Base-by-base conservation (phyloP, 176 grass and related monocot species). In the Carex kokanica region DNA sequence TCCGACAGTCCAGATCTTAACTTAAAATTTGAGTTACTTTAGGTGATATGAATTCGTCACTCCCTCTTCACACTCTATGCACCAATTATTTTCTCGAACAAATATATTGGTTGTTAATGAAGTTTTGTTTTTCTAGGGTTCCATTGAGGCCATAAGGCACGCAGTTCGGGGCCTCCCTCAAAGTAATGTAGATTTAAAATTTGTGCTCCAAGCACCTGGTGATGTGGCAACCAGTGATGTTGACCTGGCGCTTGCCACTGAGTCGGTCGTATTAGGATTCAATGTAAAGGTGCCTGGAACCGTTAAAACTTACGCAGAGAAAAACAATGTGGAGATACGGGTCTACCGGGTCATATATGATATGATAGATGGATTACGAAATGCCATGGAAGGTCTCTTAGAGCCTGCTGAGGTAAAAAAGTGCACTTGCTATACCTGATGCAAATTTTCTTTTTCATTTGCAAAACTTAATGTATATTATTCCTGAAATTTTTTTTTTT, bases 321-420 rank as follows among this genome's bases (percentile, higher is more conserved):
- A 94, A 81, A 94, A 90, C 87, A 80, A 90, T 90, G 92, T 98
- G 75, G 95, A 94, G 85, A 98, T 98, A 78, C 85, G 95, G 12
- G 53, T 98, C 15, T 98, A 98, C 75, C 90, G 83, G 43, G 95
- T 98, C 77, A 98, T 98, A 55, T 98, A 98, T 65, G 92, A 98
- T 79, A 92, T 98, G 84, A 88, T 98, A 85, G 92, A 98, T 80
- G 92, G 91, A 56, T 87, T 98, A 78, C 78, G 95, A 79, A 98
- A 98, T 88, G 90, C 95, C 79, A 98, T 98, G 95, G 95, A 98
- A 90, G 95, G 92, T 47, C 95, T 94, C 74, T 88, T 98, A 85
- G 95, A 98, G 80, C 92, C 21, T 74, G 92, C 87, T 69, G 95
- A 98, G 95, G 95, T 98, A n/a, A 92, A 89, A 66, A 38, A 36